Conservation (phyloP, 106 monocot genomes). For the Dendrobium huoshanense region DNA sequence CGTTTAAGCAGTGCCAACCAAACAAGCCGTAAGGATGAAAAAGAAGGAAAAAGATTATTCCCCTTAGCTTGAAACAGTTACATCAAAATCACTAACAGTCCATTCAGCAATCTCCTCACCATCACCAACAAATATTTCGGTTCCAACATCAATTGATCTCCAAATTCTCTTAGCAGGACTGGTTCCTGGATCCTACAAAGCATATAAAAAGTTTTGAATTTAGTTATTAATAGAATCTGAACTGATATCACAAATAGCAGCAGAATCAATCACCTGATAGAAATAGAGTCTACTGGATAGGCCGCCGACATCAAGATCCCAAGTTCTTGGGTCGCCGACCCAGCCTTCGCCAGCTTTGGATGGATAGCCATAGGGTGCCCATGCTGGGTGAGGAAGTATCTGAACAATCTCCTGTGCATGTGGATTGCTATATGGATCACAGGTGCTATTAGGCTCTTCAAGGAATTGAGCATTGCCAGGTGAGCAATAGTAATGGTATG, state of each 20-base stretch:
- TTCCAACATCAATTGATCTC: slow-evolving; percentile 70
- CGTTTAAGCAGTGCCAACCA: no score
- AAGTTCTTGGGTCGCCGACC: slow-evolving; percentile 55
- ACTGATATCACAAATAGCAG: neutral
- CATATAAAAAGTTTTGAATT: neutral
- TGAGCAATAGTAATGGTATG: slow-evolving; percentile 66
- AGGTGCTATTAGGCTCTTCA: slow-evolving; percentile 42
- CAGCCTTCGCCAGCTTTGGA: slow-evolving; percentile 53
- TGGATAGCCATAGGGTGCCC: slow-evolving; percentile 56
- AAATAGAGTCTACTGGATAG: slow-evolving; percentile 47
- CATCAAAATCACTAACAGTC: slow-evolving; percentile 59
- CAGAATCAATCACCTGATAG: slow-evolving; percentile 42
- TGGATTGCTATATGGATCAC: slow-evolving; percentile 70
- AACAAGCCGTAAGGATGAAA: no score
- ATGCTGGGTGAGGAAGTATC: slow-evolving; percentile 59
- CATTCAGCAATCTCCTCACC: slow-evolving; percentile 48
- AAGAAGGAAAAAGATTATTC: no score
- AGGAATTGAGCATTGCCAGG: slow-evolving; percentile 49
- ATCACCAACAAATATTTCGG: slow-evolving; percentile 55
- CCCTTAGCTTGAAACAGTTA: neutral
- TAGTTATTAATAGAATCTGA: neutral
- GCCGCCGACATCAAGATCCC: slow-evolving; percentile 57
- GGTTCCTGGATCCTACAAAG: slow-evolving; percentile 55
- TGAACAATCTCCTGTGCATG: slow-evolving; percentile 71
- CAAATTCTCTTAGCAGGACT: slow-evolving; percentile 48